phyloP scores from a whole-genome alignment of 2,329 filamentous ascomycete genomes.

The Pestalotiopsis fici region DNA sequence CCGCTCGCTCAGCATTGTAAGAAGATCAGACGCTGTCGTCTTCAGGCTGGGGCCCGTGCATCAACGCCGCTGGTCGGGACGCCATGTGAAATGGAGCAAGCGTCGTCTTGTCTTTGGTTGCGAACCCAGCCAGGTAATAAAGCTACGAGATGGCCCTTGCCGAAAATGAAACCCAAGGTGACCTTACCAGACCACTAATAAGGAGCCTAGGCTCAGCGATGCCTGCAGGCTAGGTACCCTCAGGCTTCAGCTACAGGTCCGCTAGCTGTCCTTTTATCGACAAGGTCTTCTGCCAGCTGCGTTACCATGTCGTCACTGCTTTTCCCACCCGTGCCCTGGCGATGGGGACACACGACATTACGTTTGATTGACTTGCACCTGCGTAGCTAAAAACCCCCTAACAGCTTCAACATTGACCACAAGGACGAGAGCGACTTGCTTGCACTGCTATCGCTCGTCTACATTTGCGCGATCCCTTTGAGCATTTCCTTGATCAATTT shows the following conservation, averaged over 20 bases:
- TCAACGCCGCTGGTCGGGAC: too few species aligned
- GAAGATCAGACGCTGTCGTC: too few species aligned
- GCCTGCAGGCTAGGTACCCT: background rate
- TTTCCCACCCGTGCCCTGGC: background rate
- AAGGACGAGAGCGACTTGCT: background rate
- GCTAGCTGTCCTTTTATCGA: background rate
- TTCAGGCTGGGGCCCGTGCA: too few species aligned
- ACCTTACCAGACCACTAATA: background rate
- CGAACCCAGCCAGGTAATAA: too few species aligned
- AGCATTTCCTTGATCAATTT: background rate
- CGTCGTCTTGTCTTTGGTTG: too few species aligned
- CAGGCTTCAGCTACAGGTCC: background rate
- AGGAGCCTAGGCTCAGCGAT: background rate
- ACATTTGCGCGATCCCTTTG: background rate
- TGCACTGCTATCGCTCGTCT: background rate
- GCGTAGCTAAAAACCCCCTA: background rate
- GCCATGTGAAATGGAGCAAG: too few species aligned
- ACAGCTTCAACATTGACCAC: background rate
- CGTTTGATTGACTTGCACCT: background rate
- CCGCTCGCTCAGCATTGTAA: too few species aligned
- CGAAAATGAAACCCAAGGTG: background rate
- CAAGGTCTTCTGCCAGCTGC: background rate
- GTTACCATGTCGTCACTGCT: constrained; percentile 3
- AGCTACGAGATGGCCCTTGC: background rate
- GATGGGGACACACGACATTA: background rate